phyloP scores from a whole-genome alignment of 495 filamentous ascomycete species.

The Oleoguttula mirabilis region DNA sequence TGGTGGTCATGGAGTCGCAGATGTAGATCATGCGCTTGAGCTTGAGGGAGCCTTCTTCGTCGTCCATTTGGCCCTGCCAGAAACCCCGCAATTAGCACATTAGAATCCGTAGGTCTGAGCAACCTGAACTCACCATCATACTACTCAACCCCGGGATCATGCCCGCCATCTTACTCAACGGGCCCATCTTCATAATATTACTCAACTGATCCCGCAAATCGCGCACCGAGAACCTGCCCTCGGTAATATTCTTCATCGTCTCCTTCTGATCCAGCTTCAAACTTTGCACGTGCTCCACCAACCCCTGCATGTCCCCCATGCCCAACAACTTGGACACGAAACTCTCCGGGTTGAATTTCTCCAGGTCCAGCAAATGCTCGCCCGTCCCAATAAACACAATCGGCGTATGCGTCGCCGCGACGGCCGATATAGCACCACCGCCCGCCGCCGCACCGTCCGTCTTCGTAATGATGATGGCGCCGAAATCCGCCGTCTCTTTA shows the following conservation, averaged over 20 bases:
- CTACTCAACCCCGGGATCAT: constrained; percentile 95
- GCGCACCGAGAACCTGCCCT: constrained; percentile 89
- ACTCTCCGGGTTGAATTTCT: constrained; percentile 78
- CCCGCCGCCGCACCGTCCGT: constrained; percentile 92
- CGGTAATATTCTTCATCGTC: constrained; percentile 95
- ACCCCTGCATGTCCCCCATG: constrained; percentile 91
- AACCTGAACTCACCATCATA: constrained; percentile 81
- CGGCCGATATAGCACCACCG: constrained; percentile 95
- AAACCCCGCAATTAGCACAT: too few relatives aligned
- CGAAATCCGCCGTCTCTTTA: constrained; percentile 95
- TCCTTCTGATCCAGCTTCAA: constrained; percentile 96
- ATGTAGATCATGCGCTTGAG: constrained; percentile 98
- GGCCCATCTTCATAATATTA: constrained; percentile 99
- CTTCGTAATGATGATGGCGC: constrained; percentile 98
- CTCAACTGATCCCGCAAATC: constrained; percentile 90
- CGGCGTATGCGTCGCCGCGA: constrained; percentile 89
- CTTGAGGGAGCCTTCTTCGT: constrained; percentile 85
- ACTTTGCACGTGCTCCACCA: constrained; percentile 95
- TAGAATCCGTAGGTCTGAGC: too few relatives aligned
- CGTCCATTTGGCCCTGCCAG: too few relatives aligned
- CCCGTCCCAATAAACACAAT: constrained; percentile 97
- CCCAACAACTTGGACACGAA: constrained; percentile 87
- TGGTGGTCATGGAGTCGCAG: constrained; percentile 92
- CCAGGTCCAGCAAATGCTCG: constrained; percentile 91
- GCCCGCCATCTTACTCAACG: constrained; percentile 89